These are phyloP conservation scores for Rhynchosporium graminicola DNA, from an alignment of 2,329 filamentous ascomycete species.

Conservation along the genomic window DNA sequence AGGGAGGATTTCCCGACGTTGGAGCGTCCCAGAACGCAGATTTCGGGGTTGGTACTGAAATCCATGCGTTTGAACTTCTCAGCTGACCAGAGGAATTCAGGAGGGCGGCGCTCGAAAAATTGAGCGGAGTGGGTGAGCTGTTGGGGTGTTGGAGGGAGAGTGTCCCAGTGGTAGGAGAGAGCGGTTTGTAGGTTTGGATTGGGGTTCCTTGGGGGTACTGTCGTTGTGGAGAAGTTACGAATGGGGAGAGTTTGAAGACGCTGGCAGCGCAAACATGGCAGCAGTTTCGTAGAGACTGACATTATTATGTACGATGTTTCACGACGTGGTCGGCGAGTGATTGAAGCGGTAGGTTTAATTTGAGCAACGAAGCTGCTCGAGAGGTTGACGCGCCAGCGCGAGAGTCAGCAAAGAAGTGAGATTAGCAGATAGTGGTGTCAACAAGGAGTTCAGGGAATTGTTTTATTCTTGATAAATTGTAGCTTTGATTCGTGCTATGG, in stretches of 20 bases:
- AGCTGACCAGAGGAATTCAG: slow-evolving; percentile 59
- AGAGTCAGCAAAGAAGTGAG: neutral
- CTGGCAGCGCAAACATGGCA: slow-evolving; percentile 18
- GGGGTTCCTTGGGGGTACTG: neutral
- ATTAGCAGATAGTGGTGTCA: neutral
- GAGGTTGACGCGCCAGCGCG: neutral
- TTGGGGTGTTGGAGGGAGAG: slow-evolving; percentile 44
- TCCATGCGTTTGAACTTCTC: slow-evolving; percentile 61
- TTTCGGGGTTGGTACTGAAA: slow-evolving; percentile 44
- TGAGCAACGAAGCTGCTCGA: neutral
- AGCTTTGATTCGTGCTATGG: neutral
- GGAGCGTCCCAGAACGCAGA: slow-evolving; percentile 63
- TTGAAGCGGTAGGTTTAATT: neutral
- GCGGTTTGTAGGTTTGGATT: slow-evolving; percentile 9
- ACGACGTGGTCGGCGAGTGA: neutral
- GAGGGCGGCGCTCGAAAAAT: slow-evolving; percentile 50
- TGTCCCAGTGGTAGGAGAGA: slow-evolving; percentile 53
- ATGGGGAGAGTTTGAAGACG: neutral
- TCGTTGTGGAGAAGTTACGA: slow-evolving; percentile 6
- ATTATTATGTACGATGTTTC: neutral
- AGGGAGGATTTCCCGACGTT: slow-evolving; percentile 71
- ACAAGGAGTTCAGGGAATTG: neutral
- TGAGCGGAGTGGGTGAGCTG: slow-evolving; percentile 49
- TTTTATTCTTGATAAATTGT: neutral
- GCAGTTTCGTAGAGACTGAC: neutral